Evolutionary conservation across 2,329 filamentous ascomycete species (phyloP).

Genomic region (Colletotrichum chrysophilum): DNA sequence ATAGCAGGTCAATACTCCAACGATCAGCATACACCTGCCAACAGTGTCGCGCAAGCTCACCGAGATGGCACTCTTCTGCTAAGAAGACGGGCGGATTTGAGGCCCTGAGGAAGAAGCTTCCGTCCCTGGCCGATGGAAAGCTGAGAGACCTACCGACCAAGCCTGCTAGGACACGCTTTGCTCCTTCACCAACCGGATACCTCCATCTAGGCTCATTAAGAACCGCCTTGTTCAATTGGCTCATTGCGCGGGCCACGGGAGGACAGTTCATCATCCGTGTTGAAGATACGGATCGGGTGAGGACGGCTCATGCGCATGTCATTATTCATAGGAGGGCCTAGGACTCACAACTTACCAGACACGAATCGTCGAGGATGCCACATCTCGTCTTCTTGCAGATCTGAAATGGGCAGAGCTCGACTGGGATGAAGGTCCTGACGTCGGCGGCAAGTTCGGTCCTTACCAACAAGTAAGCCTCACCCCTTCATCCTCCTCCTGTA

Average conservation of each 20-base stretch:
- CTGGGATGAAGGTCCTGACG: constrained; percentile 94
- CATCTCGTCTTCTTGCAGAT: constrained; percentile 78
- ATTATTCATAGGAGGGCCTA: neutral
- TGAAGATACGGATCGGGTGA: constrained; percentile 92
- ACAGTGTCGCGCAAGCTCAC: neutral
- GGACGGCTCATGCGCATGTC: constrained; percentile 22
- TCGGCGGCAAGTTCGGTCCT: constrained; percentile 82
- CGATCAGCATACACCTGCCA: neutral
- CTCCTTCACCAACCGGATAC: constrained; percentile 93
- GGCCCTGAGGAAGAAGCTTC: constrained; percentile 21
- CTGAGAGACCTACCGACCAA: constrained; percentile 47
- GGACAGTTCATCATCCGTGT: constrained; percentile 91
- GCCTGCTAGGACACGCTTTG: constrained; percentile 74
- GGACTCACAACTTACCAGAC: constrained; percentile 57
- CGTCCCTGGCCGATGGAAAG: constrained; percentile 10
- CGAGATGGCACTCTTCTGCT: constrained; percentile 15
- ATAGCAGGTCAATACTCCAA: neutral
- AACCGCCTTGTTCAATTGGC: constrained; percentile 94
- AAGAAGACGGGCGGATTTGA: constrained; percentile 17
- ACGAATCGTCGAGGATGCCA: constrained; percentile 80
- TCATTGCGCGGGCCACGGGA: constrained; percentile 85
- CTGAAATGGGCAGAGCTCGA: constrained; percentile 86
- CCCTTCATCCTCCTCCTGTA: neutral
- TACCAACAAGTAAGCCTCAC: constrained; percentile 75
- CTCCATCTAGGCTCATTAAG: constrained; percentile 90